Evolutionary conservation across 2,329 filamentous ascomycete genomes (phyloP).

Genomic region (Fusarium gaditjirri): DNA sequence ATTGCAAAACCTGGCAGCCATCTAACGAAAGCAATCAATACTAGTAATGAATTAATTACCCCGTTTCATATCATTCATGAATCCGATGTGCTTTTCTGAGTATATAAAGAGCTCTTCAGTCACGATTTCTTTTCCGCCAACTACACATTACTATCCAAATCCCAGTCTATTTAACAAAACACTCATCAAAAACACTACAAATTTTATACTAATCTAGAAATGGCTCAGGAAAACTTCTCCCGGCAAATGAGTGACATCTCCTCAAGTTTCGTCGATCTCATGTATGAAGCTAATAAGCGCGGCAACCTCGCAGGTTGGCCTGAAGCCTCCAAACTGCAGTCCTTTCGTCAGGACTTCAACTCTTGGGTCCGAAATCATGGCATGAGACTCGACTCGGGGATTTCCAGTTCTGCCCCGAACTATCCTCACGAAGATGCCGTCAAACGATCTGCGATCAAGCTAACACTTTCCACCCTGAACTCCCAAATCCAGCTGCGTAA

Average conservation of each 20-base stretch:
- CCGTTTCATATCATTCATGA: background rate
- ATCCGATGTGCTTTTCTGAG: background rate
- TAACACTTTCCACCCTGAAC: background rate
- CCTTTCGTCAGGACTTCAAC: background rate
- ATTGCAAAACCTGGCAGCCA: background rate
- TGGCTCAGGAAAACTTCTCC: background rate
- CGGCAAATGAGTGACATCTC: background rate
- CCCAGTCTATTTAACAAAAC: background rate
- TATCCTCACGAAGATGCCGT: background rate
- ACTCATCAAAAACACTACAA: background rate
- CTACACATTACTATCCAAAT: background rate
- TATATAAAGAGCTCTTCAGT: background rate
- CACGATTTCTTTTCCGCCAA: background rate
- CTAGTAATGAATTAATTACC: background rate
- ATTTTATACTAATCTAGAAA: background rate
- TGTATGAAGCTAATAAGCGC: background rate
- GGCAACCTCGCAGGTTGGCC: background rate
- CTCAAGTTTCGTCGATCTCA: background rate
- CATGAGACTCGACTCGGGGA: background rate
- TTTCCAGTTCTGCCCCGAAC: background rate
- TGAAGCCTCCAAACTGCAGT: background rate
- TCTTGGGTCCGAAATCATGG: background rate
- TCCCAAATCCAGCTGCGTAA: background rate
- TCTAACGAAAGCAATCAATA: background rate
- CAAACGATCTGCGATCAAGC: background rate